phyloP scores from a whole-genome alignment of 208 protist genomes.

The Leishmania amazonensis region DNA sequence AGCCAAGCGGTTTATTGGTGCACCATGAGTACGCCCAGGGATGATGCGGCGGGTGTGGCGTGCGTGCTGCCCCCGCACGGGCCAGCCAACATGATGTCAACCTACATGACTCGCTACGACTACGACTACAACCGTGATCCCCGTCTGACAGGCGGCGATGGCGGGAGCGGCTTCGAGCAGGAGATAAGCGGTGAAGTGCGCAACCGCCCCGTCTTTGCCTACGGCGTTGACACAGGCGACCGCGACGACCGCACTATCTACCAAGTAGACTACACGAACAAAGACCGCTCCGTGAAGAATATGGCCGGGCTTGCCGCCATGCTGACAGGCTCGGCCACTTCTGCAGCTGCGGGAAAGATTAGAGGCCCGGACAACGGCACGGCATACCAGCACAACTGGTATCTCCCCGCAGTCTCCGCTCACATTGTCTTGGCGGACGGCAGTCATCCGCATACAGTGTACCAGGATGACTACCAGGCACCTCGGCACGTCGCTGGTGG shows the following conservation, averaged over 20 bases:
- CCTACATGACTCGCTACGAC: constrained; percentile 88
- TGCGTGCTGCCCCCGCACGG: constrained; percentile 51
- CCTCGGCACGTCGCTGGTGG: not conserved
- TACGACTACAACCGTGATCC: constrained; percentile 85
- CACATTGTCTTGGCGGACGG: constrained; percentile 33
- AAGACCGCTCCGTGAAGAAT: constrained; percentile 36
- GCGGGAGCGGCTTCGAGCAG: constrained; percentile 9
- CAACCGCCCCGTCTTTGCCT: constrained; percentile 71
- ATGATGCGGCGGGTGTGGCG: not conserved
- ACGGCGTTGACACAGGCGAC: constrained; percentile 26
- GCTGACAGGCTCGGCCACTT: constrained; percentile 7
- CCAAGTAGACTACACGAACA: constrained; percentile 53
- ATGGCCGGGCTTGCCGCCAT: constrained; percentile 11
- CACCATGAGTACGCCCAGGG: not conserved
- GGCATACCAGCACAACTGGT: constrained; percentile 31
- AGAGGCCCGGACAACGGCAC: constrained; percentile 8
- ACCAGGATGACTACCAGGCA: constrained; percentile 56
- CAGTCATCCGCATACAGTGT: constrained; percentile 59
- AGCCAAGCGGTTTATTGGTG: not conserved
- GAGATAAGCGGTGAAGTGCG: constrained; percentile 73
- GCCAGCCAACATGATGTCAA: constrained; percentile 72
- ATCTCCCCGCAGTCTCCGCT: constrained; percentile 32
- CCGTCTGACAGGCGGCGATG: not conserved
- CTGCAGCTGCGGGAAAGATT: not conserved
- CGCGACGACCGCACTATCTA: constrained; percentile 57